Conservation (phyloP, 768 basidiomycete species). For the Termitomyces sp. region DNA sequence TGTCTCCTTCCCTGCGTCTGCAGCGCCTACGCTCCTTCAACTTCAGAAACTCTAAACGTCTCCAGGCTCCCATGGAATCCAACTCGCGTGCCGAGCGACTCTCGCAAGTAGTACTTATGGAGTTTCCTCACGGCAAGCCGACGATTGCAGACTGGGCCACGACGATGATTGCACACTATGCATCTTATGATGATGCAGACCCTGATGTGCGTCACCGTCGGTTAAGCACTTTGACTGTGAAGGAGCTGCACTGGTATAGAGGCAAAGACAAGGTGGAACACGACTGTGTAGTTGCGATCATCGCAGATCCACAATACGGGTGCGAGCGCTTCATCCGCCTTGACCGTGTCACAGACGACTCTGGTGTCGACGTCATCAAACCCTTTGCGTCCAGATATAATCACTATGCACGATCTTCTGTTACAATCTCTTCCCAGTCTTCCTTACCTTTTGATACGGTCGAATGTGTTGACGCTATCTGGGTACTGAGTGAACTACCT, state of each 20-base stretch:
- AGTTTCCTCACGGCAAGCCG: slow-evolving; percentile 10
- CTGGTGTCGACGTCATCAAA: not conserved
- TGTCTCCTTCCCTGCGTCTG: slow-evolving; percentile 2
- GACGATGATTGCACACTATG: slow-evolving; percentile 10
- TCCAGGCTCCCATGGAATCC: slow-evolving; percentile 3
- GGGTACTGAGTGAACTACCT: slow-evolving; percentile 11
- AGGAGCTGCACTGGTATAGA: slow-evolving; percentile 12
- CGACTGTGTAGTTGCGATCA: slow-evolving; percentile 11
- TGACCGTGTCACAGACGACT: slow-evolving; percentile 9
- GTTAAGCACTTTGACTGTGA: slow-evolving; percentile 8
- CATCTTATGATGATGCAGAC: slow-evolving; percentile 5
- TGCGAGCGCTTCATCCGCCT: slow-evolving; percentile 11
- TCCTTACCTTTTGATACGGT: slow-evolving; percentile 5
- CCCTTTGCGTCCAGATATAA: not conserved
- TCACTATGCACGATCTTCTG: slow-evolving; percentile 1
- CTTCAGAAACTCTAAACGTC: slow-evolving; percentile 8
- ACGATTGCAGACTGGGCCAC: slow-evolving; percentile 9
- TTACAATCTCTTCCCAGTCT: slow-evolving; percentile 5
- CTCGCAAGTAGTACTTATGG: not conserved
- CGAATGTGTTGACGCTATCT: slow-evolving; percentile 4
- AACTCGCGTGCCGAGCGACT: slow-evolving; percentile 2
- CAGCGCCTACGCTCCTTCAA: slow-evolving; percentile 11
- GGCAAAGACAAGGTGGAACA: slow-evolving; percentile 6
- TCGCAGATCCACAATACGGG: slow-evolving; percentile 10
- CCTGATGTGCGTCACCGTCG: slow-evolving; percentile 7